Evolutionary conservation across 176 grass and related monocot species (phyloP).

Genomic region (Hordeum vulgare): DNA sequence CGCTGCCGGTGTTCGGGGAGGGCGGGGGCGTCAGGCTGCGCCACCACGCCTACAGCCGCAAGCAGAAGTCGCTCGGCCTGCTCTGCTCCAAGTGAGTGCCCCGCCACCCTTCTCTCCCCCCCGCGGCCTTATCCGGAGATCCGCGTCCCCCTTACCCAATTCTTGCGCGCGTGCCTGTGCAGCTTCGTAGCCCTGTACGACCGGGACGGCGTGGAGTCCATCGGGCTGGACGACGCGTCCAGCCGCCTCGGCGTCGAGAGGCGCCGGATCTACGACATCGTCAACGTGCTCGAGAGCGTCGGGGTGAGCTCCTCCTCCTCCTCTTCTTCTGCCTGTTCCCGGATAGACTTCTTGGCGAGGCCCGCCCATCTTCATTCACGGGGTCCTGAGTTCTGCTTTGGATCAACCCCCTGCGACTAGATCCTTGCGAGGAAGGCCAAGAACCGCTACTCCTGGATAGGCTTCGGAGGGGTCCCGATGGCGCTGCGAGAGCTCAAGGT

Average conservation of each 20-base stretch:
- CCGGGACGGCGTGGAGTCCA: constrained; percentile 43
- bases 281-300: constrained; percentile 88
- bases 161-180: background rate
- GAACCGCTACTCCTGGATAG: constrained; percentile 88
- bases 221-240: constrained; percentile 73
- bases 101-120: background rate
- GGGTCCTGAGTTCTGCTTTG: background rate
- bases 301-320: constrained; percentile 39
- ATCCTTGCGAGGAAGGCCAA: constrained; percentile 82
- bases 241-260: constrained; percentile 65
- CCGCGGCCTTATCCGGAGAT: background rate
- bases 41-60: constrained; percentile 70
- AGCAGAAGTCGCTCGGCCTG: constrained; percentile 87
- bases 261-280: constrained; percentile 94
- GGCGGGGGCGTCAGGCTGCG: constrained; percentile 13
- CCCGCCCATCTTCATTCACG: background rate
- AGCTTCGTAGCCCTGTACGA: constrained; percentile 78
- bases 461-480: constrained; percentile 61
- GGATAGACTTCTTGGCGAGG: background rate
- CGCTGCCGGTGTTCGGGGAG: background rate
- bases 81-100: constrained; percentile 78
- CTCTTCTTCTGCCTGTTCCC: background rate
- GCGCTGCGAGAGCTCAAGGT: constrained; percentile 83
- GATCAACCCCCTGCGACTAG: constrained; percentile 1
- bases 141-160: background rate